Conservation (phyloP, 208 protist species). For the Crithidia bombi region DNA sequence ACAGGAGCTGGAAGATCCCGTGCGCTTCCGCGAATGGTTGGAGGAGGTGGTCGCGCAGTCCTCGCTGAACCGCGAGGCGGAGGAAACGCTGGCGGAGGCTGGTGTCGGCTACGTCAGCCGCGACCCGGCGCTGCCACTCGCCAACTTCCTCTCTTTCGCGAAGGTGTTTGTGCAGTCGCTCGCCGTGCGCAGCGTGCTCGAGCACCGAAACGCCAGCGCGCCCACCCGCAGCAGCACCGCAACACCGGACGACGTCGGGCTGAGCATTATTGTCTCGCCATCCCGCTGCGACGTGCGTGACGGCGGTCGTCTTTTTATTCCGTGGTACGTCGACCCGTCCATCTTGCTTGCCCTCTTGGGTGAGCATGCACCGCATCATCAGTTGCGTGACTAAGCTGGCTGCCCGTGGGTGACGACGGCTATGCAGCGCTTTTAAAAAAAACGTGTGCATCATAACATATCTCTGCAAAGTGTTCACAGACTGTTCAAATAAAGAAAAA, state of each 20-base stretch:
- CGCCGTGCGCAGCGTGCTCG: slow-evolving; percentile 59
- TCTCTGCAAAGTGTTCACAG: no score
- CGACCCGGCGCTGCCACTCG: slow-evolving; percentile 69
- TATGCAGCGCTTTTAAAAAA: no score
- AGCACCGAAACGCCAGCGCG: slow-evolving; percentile 17
- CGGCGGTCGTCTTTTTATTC: slow-evolving; percentile 74
- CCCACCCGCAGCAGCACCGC: slow-evolving; percentile 9
- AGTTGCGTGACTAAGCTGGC: neutral
- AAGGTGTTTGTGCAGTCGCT: slow-evolving; percentile 58
- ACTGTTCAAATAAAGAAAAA: no score
- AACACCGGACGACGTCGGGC: slow-evolving; percentile 45
- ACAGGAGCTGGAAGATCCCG: slow-evolving; percentile 38
- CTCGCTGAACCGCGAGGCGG: slow-evolving; percentile 61
- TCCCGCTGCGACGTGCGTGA: slow-evolving; percentile 77
- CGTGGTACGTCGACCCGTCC: slow-evolving; percentile 82
- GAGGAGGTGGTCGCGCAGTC: slow-evolving; percentile 85
- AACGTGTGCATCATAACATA: no score
- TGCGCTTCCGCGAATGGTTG: slow-evolving; percentile 65
- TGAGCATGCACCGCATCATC: slow-evolving; percentile 25
- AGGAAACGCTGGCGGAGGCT: slow-evolving; percentile 45
- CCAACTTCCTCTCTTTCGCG: slow-evolving; percentile 79
- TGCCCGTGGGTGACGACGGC: no score
- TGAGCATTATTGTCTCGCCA: slow-evolving; percentile 66
- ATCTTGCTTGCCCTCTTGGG: slow-evolving; percentile 64
- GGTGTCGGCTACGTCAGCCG: slow-evolving; percentile 77